phyloP scores from a whole-genome alignment of 345 rosid species.

The Eucalyptus victrix region DNA sequence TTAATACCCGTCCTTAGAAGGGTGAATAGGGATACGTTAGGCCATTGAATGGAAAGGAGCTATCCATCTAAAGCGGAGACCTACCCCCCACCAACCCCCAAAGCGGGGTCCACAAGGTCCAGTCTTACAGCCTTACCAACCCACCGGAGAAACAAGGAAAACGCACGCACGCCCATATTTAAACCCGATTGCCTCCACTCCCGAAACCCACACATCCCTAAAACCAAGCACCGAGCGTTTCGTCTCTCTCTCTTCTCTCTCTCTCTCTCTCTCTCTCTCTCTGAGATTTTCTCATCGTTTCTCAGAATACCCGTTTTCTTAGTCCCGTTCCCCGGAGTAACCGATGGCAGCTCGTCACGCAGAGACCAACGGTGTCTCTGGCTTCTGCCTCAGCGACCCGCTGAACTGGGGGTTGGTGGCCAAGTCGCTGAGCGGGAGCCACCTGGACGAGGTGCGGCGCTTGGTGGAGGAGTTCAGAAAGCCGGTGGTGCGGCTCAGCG shows the following conservation, averaged over 20 bases:
- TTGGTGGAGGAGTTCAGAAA: slow-evolving; percentile 69
- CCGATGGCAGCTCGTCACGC: not conserved
- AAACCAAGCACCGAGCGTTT: not conserved
- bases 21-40: not conserved
- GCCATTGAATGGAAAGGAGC: not conserved
- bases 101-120: too few species aligned
- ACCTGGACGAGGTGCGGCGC: slow-evolving; percentile 69
- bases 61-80: too few species aligned
- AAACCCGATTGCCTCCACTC: not conserved
- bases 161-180: not conserved
- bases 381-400: slow-evolving; percentile 23
- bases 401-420: slow-evolving; percentile 72
- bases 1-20: not conserved
- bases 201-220: not conserved
- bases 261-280: not conserved
- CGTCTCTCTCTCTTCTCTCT: not conserved
- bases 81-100: too few species aligned
- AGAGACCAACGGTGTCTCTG: not conserved
- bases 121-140: too few species aligned
- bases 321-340: not conserved
- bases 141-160: not conserved
- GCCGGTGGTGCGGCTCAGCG: slow-evolving; percentile 56
- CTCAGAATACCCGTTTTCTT: not conserved
- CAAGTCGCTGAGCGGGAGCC: slow-evolving; percentile 56
- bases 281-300: not conserved